Base-by-base conservation (phyloP, 768 basidiomycete species). In the Cystofilobasidium capitatum region DNA sequence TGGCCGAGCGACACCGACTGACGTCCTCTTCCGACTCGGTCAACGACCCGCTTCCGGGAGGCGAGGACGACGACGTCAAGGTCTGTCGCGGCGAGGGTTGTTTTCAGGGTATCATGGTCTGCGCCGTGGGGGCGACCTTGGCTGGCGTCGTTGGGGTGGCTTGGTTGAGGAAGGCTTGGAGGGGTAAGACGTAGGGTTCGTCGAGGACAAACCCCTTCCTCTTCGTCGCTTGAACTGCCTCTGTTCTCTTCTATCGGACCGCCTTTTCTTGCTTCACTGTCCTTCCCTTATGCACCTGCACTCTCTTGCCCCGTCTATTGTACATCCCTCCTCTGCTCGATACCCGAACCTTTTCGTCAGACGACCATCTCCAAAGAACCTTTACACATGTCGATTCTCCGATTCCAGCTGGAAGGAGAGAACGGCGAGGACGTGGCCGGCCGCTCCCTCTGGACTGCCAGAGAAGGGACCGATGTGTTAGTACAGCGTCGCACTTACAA, bases 371-470 rank as follows among this genome's bases (percentile, higher is more conserved):
- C n/a, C n/a, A n/a, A n/a, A n/a, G n/a, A n/a, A n/a, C n/a, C n/a
- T n/a, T n/a, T n/a, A n/a, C n/a, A n/a, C n/a, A n/a, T n/a, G 58
- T 69, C 77, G 75, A n/a, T 86, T 81, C 12, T 85, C 83, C 0
- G 75, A 72, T 72, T 97, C 93, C 69, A 93, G 89, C 76, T 99
- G 96, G 31, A 97, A 79, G 44, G 87, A 81, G 2, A 99, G 81
- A 8, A 94, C 92, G 74, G 93, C 90, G 12, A 97, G 80, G 55
- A 96, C 86, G 70, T 91, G 86, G 26, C 86, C 85, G 16, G 87
- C 88, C 0, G 89, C 92, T 73, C 96, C 89, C 45, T 87, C 84
- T n/a, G n/a, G n/a, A n/a, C n/a, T n/a, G n/a, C n/a, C n/a, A n/a
- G n/a, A n/a, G n/a, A n/a, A n/a, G n/a, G n/a, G n/a, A n/a, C n/a